These are phyloP conservation scores for Trichoderma afroharzianum DNA, from an alignment of 2,329 filamentous ascomycete species.

Conservation along the genomic window DNA sequence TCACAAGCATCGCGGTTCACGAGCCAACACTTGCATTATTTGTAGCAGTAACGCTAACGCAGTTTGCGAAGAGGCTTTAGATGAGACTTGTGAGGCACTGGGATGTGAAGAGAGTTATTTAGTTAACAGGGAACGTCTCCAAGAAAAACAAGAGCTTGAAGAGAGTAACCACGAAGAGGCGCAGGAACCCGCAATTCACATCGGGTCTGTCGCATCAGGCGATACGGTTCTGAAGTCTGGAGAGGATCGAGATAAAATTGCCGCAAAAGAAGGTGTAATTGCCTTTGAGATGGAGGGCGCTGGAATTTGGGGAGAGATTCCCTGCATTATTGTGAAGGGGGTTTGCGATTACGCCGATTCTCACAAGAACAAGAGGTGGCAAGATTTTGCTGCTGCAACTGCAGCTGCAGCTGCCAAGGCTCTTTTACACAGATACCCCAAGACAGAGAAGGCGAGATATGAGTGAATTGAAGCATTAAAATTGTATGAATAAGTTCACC, in stretches of 20 bases:
- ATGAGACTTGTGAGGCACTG: conserved; percentile 16
- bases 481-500: background rate
- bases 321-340: conserved; percentile 36
- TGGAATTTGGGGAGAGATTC: conserved; percentile 30
- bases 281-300: conserved; percentile 37
- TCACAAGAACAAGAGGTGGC: conserved; percentile 38
- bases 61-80: conserved; percentile 17
- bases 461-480: background rate
- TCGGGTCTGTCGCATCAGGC: conserved; percentile 38
- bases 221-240: conserved; percentile 39
- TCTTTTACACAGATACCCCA: conserved; percentile 10
- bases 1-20: conserved; percentile 29
- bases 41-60: background rate
- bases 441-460: background rate
- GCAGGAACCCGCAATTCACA: conserved; percentile 27
- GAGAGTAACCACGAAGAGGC: background rate
- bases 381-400: conserved; percentile 34
- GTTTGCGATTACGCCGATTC: conserved; percentile 40
- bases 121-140: conserved; percentile 30
- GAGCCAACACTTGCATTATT: background rate
- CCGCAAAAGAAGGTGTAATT: conserved; percentile 25
- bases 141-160: conserved; percentile 7
- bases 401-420: conserved; percentile 28
- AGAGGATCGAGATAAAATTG: conserved; percentile 33
- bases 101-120: conserved; percentile 23